phyloP scores from a whole-genome alignment of 2,329 filamentous ascomycete species.

The Pyrenochaeta sp. region DNA sequence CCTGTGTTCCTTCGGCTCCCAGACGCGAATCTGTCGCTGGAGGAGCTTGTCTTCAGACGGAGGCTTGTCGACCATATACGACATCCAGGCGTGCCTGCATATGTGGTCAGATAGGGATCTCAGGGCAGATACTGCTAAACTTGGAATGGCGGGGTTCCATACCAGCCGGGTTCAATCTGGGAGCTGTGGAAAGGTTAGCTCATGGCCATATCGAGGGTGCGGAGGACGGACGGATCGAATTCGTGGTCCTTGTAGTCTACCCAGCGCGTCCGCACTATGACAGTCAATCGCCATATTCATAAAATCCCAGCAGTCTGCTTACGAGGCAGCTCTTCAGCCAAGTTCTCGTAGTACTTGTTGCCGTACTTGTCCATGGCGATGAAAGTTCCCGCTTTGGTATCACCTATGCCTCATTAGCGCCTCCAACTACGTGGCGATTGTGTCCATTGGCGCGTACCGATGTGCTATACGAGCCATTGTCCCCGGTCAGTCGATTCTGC shows the following conservation, averaged over 20 bases:
- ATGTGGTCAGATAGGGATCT: conserved; percentile 4
- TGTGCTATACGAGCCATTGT: conserved; percentile 42
- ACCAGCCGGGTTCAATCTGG: conserved; percentile 93
- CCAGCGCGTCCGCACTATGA: conserved; percentile 89
- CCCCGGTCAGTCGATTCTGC: conserved; percentile 36
- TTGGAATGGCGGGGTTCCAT: conserved; percentile 17
- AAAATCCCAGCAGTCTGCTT: conserved; percentile 48
- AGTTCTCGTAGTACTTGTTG: conserved; percentile 98
- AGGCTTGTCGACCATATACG: conserved; percentile 88
- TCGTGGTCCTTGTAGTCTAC: conserved; percentile 94
- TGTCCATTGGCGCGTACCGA: conserved; percentile 39
- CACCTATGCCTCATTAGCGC: conserved; percentile 67
- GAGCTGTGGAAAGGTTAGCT: conserved; percentile 61
- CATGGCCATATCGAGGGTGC: neutral
- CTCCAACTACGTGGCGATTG: conserved; percentile 1
- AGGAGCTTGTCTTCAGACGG: conserved; percentile 79
- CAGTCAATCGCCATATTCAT: conserved; percentile 10
- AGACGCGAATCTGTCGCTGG: conserved; percentile 71
- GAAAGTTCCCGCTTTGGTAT: conserved; percentile 91
- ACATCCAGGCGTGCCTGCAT: conserved; percentile 90
- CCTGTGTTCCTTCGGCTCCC: conserved; percentile 77
- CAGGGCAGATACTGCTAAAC: conserved; percentile 1
- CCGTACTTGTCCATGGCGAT: conserved; percentile 88
- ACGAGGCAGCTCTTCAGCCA: conserved; percentile 88
- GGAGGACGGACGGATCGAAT: conserved; percentile 71